Conservation (phyloP, 1,139 yeast genomes). For the Pichia sp. region DNA sequence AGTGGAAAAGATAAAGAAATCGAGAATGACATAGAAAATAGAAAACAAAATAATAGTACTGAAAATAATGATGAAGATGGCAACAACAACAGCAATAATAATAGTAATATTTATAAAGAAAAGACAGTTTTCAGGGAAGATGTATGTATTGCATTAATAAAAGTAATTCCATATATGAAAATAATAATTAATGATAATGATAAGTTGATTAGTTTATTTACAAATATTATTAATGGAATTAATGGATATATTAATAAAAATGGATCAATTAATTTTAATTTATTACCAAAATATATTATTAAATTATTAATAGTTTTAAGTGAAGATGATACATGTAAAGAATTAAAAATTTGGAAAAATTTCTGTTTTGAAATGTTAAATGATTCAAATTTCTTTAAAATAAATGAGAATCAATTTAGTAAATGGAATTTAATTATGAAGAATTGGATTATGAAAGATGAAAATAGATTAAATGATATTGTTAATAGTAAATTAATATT, state of each 20-base stretch:
- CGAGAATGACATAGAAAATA: too few relatives aligned
- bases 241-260: conserved; percentile 40
- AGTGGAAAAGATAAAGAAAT: too few relatives aligned
- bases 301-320: conserved; percentile 31
- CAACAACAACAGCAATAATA: background rate
- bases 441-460: conserved; percentile 54
- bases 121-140: conserved; percentile 31
- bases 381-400: conserved; percentile 42
- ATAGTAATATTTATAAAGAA: conserved; percentile 4
- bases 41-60: background rate
- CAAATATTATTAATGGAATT: conserved; percentile 40
- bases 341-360: conserved; percentile 46
- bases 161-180: conserved; percentile 37
- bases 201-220: conserved; percentile 38
- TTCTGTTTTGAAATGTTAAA: conserved; percentile 46
- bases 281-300: conserved; percentile 33
- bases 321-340: conserved; percentile 33
- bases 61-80: background rate
- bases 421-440: conserved; percentile 50
- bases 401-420: conserved; percentile 22
- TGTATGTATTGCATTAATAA: conserved; percentile 33
- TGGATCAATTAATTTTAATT: conserved; percentile 30
- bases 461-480: conserved; percentile 54
- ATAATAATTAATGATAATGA: conserved; percentile 48
- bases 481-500: conserved; percentile 41